Percentiles rank a stretch among this genome's conserved stretches.
Evolutionary conservation across 2,329 filamentous ascomycete species (phyloP).

Genomic region (Leptographium wingfieldii): DNA sequence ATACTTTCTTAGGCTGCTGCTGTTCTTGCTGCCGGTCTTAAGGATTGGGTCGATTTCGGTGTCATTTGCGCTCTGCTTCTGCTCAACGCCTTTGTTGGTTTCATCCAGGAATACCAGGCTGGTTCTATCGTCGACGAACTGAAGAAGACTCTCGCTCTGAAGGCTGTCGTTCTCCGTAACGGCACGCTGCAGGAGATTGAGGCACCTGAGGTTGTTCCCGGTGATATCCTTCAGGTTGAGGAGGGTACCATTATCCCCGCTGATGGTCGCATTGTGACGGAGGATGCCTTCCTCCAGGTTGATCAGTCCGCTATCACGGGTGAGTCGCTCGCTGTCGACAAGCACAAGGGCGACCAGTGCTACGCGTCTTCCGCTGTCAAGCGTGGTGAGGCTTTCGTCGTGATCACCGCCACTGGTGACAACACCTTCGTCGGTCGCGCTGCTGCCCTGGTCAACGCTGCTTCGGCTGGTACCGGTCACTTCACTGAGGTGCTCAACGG

Average conservation of each 20-base stretch:
- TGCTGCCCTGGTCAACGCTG: conserved; percentile 71
- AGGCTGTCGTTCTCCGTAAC: conserved; percentile 77
- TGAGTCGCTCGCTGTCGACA: conserved; percentile 84
- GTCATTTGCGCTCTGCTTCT: conserved; percentile 70
- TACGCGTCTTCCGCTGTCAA: conserved; percentile 83
- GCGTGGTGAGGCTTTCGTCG: conserved; percentile 74
- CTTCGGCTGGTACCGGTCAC: conserved; percentile 62
- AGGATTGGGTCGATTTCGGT: conserved; percentile 89
- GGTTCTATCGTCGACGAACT: conserved; percentile 83
- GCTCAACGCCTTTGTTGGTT: conserved; percentile 76
- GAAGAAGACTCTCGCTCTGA: conserved; percentile 67
- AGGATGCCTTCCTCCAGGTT: conserved; percentile 75
- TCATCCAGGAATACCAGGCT: conserved; percentile 81
- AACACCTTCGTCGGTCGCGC: conserved; percentile 83
- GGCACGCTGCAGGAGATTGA: conserved; percentile 66
- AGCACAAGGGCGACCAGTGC: conserved; percentile 68
- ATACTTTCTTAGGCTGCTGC: conserved; percentile 45
- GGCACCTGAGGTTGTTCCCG: conserved; percentile 73
- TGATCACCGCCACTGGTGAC: conserved; percentile 76
- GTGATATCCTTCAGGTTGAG: conserved; percentile 81
- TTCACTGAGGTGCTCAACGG: conserved; percentile 86
- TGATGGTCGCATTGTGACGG: conserved; percentile 74
- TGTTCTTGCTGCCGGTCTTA: conserved; percentile 67
- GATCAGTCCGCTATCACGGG: conserved; percentile 89
- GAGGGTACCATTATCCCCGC: conserved; percentile 88